Base-by-base conservation (phyloP, 495 filamentous ascomycete genomes). In the Aspergillus homomorphus region DNA sequence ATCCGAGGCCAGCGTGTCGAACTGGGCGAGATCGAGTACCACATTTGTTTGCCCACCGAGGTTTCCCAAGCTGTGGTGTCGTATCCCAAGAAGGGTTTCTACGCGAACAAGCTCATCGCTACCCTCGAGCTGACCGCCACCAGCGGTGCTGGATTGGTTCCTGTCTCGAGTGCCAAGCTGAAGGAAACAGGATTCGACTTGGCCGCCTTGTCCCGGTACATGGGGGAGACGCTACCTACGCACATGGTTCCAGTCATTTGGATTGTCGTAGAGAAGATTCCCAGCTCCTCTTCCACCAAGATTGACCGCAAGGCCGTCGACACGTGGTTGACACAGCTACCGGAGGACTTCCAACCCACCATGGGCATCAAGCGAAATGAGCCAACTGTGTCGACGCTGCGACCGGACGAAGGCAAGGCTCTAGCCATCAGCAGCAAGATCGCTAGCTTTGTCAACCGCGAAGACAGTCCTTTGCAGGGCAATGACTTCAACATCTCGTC, bases 161-260 rank as follows among this genome's bases (percentile, higher is more conserved):
- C 44, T n/a, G 46, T 56, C 42, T 24, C 51, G 0, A 51, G 8
- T 15, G 6, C n/a, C 23, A 51, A 38, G 14, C 28, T 58, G n/a
- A 12, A 56, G 22, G 18, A 46, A 4, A 59, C 56, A 4, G 53
- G 54, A 16, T 62, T 62, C 21, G 50, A 59, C 15, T 30, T 56
- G 1, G 7, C 43, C 8, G 10, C 51, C 12, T 43, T 58, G 20
- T 30, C 56, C 26, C 26, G 54, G 26, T 49, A 49, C 24, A 30
- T 65, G n/a, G 43, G 59, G 14, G 50, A 65, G 24, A 58, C 53
- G 1, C 53, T 73, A 4, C 72, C 75, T 5, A 30, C 23, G 18
- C 78, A 80, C 63, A 83, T 83, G 78, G 68, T 81, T 0, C 80
- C 78, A 0, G 56, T 55, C 0, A 20, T 74, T 20, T 76, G 70